Evolutionary conservation across 208 protist species (phyloP), one percentile per base, ranked within the genome.

Genomic region (Tritrichomonas musculus): DNA sequence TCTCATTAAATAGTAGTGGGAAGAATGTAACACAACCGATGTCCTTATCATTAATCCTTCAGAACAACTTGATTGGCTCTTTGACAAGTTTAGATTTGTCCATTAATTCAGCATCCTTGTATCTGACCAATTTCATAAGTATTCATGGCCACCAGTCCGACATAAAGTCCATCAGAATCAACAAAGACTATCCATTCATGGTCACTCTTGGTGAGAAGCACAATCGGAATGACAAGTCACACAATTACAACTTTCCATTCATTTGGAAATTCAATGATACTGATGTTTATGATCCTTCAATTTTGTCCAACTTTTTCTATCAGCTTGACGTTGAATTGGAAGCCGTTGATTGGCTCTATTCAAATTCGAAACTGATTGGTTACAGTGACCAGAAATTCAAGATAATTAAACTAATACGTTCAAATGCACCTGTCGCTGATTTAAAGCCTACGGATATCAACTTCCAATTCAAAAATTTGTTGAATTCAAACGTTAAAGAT

Each of bases 181-280:
- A 69, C 30, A 3, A 69, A n/a, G 30, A n/a, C 30, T 69, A 33
- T 33, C 64, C 64, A 69, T 69, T n/a, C 5, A 69, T 69, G 64
- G 27, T 69, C 8, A 33, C 64, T 69, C 3, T 69, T n/a, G n/a
- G n/a, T n/a, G n/a, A n/a, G n/a, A n/a, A n/a, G n/a, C n/a, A n/a
- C n/a, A n/a, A n/a, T n/a, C n/a, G n/a, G n/a, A n/a, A n/a, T n/a
- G 64, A 69, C 30, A 69, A 69, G 53, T 22, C 5, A 22, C 5
- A 60, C 5, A 60, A 60, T 60, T n/a, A n/a, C n/a, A n/a, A n/a
- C n/a, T n/a, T n/a, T n/a, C 53, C 53, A 22, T 22, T 60, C 17
- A 60, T 60, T 60, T 88, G 77, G 77, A 57, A 57, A 36, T 88
- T 53, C 17, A 49, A 88, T 57, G 77, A 88, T 57, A 88, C 77